Percentiles rank a stretch among this genome's conserved stretches.
Evolutionary conservation across 1,284 basidiomycete genomes (phyloP).

Genomic region (Neotropicomus parvogracilis): DNA sequence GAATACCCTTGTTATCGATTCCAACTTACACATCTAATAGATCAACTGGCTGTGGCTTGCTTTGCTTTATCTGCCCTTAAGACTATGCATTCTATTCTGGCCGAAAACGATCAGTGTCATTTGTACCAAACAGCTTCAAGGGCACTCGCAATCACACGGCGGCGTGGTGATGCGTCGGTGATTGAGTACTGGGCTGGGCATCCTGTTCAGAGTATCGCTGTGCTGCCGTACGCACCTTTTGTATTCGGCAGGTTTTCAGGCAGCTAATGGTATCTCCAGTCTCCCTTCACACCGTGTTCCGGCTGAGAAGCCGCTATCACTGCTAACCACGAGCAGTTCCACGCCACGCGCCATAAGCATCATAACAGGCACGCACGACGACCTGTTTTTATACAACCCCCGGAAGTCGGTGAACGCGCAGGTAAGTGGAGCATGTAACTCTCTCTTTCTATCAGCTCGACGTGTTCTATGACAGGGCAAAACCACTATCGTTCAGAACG

Average conservation of each 20-base stretch:
- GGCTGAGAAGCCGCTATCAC: slow-evolving; percentile 65
- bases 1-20: background rate
- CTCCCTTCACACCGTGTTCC: slow-evolving; percentile 70
- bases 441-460: slow-evolving; percentile 7
- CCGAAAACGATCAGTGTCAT: slow-evolving; percentile 71
- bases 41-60: slow-evolving; percentile 72
- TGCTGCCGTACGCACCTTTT: slow-evolving; percentile 59
- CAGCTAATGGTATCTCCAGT: slow-evolving; percentile 38
- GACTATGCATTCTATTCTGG: slow-evolving; percentile 61
- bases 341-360: slow-evolving; percentile 38
- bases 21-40: slow-evolving; percentile 38
- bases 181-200: slow-evolving; percentile 83
- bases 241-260: slow-evolving; percentile 5
- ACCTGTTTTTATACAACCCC: slow-evolving; percentile 90
- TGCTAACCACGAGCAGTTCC: slow-evolving; percentile 43
- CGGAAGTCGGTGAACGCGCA: slow-evolving; percentile 55
- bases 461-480: slow-evolving; percentile 41
- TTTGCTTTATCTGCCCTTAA: slow-evolving; percentile 77
- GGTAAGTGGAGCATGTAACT: slow-evolving; percentile 39
- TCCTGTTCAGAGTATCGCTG: slow-evolving; percentile 74
- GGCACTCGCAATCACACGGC: slow-evolving; percentile 67
- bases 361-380: slow-evolving; percentile 54
- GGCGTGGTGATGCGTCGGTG: slow-evolving; percentile 67
- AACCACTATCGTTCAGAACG: slow-evolving; percentile 77
- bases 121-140: slow-evolving; percentile 68